Conservation (phyloP, 768 basidiomycete species). For the Tephrocybe sp. region DNA sequence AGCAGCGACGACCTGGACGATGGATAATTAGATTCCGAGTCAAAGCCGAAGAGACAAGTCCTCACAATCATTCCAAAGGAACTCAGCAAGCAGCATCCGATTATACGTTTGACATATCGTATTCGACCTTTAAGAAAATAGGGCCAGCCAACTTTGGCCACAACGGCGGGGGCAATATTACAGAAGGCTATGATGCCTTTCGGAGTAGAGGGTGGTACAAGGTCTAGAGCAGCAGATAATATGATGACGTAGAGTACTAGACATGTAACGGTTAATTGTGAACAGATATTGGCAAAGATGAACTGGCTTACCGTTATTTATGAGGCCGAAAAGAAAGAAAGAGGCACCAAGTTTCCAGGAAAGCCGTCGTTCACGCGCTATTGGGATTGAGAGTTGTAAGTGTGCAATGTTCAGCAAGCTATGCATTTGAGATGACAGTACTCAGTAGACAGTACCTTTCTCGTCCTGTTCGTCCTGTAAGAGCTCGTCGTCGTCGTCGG, state of each 20-base stretch:
- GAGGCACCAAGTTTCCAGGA: slow-evolving; percentile 50
- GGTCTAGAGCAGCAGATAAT: slow-evolving; percentile 91
- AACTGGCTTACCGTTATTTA: slow-evolving; percentile 74
- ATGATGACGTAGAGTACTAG: slow-evolving; percentile 95
- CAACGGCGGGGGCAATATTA: slow-evolving; percentile 87
- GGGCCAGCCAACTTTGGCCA: slow-evolving; percentile 91
- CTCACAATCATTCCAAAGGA: slow-evolving; percentile 87
- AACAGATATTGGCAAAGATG: too few species aligned
- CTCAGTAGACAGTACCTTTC: slow-evolving; percentile 12
- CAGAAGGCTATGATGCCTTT: slow-evolving; percentile 95
- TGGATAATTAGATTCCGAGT: neutral
- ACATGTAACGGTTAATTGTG: slow-evolving; percentile 1
- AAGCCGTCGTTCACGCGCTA: slow-evolving; percentile 21
- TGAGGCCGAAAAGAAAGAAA: slow-evolving; percentile 90
- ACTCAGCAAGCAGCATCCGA: slow-evolving; percentile 75
- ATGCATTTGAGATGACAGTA: neutral
- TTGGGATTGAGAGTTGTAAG: neutral
- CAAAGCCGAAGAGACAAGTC: slow-evolving; percentile 6
- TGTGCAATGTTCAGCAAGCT: neutral
- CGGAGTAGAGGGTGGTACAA: slow-evolving; percentile 89
- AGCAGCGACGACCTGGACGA: slow-evolving; percentile 68
- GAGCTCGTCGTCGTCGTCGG: slow-evolving; percentile 5
- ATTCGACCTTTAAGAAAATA: slow-evolving; percentile 87
- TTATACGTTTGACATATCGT: slow-evolving; percentile 72
- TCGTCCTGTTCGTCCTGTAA: slow-evolving; percentile 1